phyloP scores from a whole-genome alignment of 1,139 yeast genomes.

The Nakaseomyces bracarensis region DNA sequence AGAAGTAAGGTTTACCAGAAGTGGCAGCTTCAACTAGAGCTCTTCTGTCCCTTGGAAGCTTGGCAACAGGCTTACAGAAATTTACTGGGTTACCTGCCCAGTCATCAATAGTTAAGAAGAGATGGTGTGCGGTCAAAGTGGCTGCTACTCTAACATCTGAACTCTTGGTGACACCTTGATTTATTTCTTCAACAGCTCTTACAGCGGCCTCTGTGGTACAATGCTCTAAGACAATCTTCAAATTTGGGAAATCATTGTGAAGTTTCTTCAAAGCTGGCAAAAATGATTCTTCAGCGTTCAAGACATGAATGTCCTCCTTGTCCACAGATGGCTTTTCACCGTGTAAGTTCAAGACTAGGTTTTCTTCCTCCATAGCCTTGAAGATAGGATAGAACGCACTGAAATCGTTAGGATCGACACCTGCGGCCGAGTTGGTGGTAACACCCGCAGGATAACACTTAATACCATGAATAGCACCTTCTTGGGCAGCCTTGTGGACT shows the following conservation, averaged over 20 bases:
- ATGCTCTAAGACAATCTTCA: conserved; percentile 86
- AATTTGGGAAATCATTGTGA: conserved; percentile 74
- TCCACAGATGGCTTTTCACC: conserved; percentile 84
- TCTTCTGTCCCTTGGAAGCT: conserved; percentile 72
- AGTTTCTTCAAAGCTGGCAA: conserved; percentile 81
- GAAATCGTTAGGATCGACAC: conserved; percentile 90
- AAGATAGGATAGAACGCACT: conserved; percentile 81
- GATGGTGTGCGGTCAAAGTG: conserved; percentile 91
- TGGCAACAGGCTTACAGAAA: conserved; percentile 97
- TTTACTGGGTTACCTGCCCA: conserved; percentile 97
- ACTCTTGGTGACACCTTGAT: conserved; percentile 40
- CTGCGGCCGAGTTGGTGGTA: conserved; percentile 88
- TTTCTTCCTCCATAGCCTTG: conserved; percentile 72
- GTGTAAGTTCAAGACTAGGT: conserved; percentile 75
- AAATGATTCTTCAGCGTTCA: conserved; percentile 89
- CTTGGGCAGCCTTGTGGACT: conserved; percentile 66
- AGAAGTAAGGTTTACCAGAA: conserved; percentile 85
- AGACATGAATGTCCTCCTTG: conserved; percentile 56
- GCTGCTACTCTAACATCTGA: conserved; percentile 62
- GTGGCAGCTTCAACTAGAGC: conserved; percentile 84
- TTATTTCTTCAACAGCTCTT: conserved; percentile 63
- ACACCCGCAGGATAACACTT: conserved; percentile 99
- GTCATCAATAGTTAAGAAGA: conserved; percentile 76
- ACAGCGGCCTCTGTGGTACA: conserved; percentile 89
- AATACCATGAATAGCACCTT: conserved; percentile 68